Percentiles rank a stretch among this genome's conserved stretches.
These are phyloP conservation scores for Magnaporthiopsis rhizophila DNA, from an alignment of 2,329 filamentous ascomycete genomes.

Conservation along the genomic window DNA sequence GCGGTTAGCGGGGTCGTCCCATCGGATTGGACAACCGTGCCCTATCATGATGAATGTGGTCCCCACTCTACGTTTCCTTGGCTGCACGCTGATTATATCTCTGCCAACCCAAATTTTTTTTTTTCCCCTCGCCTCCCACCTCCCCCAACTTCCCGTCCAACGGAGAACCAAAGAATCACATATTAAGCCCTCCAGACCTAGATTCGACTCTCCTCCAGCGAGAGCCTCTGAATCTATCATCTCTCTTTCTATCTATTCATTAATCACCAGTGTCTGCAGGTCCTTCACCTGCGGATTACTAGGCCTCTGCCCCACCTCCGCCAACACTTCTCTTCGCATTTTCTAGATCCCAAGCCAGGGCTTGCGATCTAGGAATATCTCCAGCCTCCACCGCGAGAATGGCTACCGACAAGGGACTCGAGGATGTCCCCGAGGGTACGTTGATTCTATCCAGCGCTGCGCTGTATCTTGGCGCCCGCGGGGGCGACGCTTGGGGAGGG, in stretches of 20 bases:
- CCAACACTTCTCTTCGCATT: conserved; percentile 23
- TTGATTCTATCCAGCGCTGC: conserved; percentile 18
- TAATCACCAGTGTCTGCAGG: conserved; percentile 14
- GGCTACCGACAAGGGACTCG: conserved; percentile 96
- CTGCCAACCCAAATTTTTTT: conserved; percentile 9
- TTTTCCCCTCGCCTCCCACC: conserved; percentile 7
- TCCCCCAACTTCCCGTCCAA: conserved; percentile 8
- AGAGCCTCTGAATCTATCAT: conserved; percentile 9
- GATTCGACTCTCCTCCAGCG: conserved; percentile 8
- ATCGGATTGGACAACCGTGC: conserved; percentile 8
- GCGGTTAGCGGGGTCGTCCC: conserved; percentile 5
- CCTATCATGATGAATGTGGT: conserved; percentile 5
- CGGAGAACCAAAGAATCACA: conserved; percentile 7
- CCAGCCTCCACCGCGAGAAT: conserved; percentile 71
- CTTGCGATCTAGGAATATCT: conserved; percentile 66
- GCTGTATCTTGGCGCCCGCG: background rate
- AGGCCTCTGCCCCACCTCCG: conserved; percentile 27
- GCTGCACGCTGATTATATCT: conserved; percentile 5
- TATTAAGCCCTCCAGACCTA: background rate
- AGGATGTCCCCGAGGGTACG: conserved; percentile 94
- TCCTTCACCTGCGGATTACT: conserved; percentile 28
- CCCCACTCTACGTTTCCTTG: conserved; percentile 5
- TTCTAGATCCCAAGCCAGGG: conserved; percentile 66
- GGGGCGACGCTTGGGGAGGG: background rate
- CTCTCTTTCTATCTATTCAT: background rate